phyloP scores from a whole-genome alignment of 257 asterid species.

The Nyctanthes arbortristis region DNA sequence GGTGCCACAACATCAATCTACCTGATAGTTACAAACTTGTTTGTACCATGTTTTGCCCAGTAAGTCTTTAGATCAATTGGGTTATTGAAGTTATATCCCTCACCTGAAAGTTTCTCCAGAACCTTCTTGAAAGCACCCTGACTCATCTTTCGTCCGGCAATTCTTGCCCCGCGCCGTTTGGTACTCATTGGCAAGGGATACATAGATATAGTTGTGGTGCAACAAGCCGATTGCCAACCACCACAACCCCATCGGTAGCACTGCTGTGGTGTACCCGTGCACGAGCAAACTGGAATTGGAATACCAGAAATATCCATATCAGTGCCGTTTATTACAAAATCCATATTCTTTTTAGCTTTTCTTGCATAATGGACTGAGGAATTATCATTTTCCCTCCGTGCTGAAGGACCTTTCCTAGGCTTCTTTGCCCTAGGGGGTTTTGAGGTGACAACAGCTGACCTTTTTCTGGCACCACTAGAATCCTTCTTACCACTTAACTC shows the following conservation, averaged over 20 bases:
- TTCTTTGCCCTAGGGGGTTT: slow-evolving; percentile 71
- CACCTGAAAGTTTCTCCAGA: slow-evolving; percentile 76
- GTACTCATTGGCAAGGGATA: slow-evolving; percentile 96
- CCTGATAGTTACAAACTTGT: slow-evolving; percentile 93
- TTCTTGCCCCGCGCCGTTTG: slow-evolving; percentile 91
- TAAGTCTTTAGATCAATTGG: slow-evolving; percentile 89
- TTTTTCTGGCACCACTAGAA: slow-evolving; percentile 54
- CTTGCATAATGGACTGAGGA: slow-evolving; percentile 60
- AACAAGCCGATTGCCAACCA: slow-evolving; percentile 99
- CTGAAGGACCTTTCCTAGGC: slow-evolving; percentile 48
- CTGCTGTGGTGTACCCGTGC: slow-evolving; percentile 90
- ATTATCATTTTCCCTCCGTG: slow-evolving; percentile 54
- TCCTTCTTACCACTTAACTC: slow-evolving; percentile 55
- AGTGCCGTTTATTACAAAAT: slow-evolving; percentile 73
- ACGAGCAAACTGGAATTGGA: slow-evolving; percentile 91
- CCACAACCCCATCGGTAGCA: slow-evolving; percentile 99
- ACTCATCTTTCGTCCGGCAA: slow-evolving; percentile 97
- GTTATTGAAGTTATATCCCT: slow-evolving; percentile 70
- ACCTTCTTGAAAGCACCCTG: slow-evolving; percentile 97
- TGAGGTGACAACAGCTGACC: slow-evolving; percentile 46
- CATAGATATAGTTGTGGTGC: slow-evolving; percentile 88
- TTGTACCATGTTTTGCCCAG: slow-evolving; percentile 99
- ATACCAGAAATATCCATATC: slow-evolving; percentile 88
- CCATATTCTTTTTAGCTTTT: slow-evolving; percentile 67
- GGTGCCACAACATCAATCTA: slow-evolving; percentile 36